Evolutionary conservation across 2,329 filamentous ascomycete species (phyloP), one percentile per base, ranked within the genome.

Genomic region (Exophiala xenobiotica): DNA sequence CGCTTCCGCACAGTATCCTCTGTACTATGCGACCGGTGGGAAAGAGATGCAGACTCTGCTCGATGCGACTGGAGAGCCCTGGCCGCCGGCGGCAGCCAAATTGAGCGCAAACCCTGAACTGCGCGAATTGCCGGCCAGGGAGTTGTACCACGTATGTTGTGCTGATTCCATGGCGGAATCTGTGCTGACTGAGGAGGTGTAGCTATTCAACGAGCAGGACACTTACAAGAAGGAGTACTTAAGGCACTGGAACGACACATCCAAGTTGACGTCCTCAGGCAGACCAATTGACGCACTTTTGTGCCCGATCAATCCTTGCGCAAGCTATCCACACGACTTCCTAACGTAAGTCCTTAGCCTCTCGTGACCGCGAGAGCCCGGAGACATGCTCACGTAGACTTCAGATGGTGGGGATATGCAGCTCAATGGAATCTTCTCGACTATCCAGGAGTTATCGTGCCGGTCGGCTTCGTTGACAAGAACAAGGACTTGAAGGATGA

Each of bases 351-450:
- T 38, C 9, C 4, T 16, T 18, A 16, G 14, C n/a, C n/a, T 38
- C 35, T 19, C 2, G 11, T 16, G 7, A 16, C 18, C 1, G 19
- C n/a, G 4, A 19, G 18, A 6, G 35, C 11, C 35, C 9, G 12
- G 29, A 14, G 12, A 12, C 4, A 33, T 33, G 35, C 77, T 55
- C 73, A 81, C 54, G 65, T 80, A 56, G 67, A 72, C 52, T 60
- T 84, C 64, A 72, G 66, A 31, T 80, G 80, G 56, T 87, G 83
- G 82, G 77, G 76, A 1, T 88, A 88, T 59, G 86, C 82, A 0
- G 70, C 77, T 0, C 78, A 82, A 55, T 88, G 83, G 82, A 88
- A 88, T 63, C 61, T 87, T 37, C 74, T 88, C 1, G 83, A 88
- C 64, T 86, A 86, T 64, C 81, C 84, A 0, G 77, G 74, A 6